Percentiles rank a stretch among this genome's conserved stretches.
phyloP scores from a whole-genome alignment of 1,139 yeast genomes.

The Nakaseomyces bracarensis region DNA sequence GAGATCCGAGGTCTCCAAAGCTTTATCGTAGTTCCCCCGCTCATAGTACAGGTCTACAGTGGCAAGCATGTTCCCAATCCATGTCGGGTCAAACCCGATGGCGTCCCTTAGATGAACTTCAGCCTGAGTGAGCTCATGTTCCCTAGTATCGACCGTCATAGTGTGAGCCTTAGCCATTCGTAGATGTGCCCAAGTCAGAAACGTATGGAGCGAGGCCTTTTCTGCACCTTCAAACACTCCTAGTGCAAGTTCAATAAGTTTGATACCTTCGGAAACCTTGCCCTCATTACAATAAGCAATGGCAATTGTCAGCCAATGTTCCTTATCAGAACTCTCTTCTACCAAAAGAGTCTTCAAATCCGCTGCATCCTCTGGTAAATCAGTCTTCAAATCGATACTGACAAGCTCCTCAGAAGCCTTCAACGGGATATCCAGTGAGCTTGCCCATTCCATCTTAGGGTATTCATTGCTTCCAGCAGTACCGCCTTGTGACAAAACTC shows the following conservation, averaged over 20 bases:
- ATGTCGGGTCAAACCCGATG: slow-evolving; percentile 35
- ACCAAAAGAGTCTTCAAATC: slow-evolving; percentile 72
- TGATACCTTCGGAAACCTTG: slow-evolving; percentile 53
- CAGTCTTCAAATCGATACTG: slow-evolving; percentile 56
- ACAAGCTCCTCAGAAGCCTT: slow-evolving; percentile 62
- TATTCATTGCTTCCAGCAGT: slow-evolving; percentile 15
- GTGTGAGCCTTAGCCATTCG: slow-evolving; percentile 39
- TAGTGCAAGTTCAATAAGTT: slow-evolving; percentile 56
- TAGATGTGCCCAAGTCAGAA: slow-evolving; percentile 68
- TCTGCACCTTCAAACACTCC: slow-evolving; percentile 36
- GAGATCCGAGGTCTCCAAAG: slow-evolving; percentile 53
- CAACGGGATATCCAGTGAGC: slow-evolving; percentile 53
- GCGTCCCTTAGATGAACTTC: slow-evolving; percentile 34
- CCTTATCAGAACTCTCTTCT: slow-evolving; percentile 66
- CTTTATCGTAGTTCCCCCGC: slow-evolving; percentile 52
- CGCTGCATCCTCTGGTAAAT: slow-evolving; percentile 80
- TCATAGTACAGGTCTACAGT: slow-evolving; percentile 46
- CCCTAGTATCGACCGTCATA: slow-evolving; percentile 23
- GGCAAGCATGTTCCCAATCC: slow-evolving; percentile 48
- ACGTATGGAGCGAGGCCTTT: slow-evolving; percentile 53
- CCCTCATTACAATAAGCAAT: slow-evolving; percentile 65
- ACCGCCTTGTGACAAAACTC: neutral
- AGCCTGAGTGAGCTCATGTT: slow-evolving; percentile 29
- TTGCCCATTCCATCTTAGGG: slow-evolving; percentile 29
- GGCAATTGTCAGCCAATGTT: slow-evolving; percentile 80